phyloP scores from a whole-genome alignment of 768 basidiomycete genomes.

The Collybia sordida region DNA sequence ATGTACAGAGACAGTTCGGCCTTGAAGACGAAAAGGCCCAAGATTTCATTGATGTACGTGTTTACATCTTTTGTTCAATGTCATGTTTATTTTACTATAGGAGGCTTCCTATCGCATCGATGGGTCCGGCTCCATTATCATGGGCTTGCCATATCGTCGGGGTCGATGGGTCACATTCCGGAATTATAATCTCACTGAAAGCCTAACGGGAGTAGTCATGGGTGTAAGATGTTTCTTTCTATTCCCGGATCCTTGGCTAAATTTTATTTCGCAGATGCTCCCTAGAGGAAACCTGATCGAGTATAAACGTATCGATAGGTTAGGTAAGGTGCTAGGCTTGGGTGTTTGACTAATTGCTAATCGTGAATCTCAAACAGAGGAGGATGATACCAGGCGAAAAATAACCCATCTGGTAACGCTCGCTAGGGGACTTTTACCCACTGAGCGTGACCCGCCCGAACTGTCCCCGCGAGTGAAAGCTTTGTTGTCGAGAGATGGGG shows the following conservation, averaged over 20 bases:
- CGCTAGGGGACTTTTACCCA: slow-evolving; percentile 37
- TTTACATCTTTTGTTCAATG: neutral
- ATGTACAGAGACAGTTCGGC: slow-evolving; percentile 40
- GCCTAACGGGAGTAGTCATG: slow-evolving; percentile 34
- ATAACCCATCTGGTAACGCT: slow-evolving; percentile 41
- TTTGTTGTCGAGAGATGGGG: slow-evolving; percentile 20
- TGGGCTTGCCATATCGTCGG: slow-evolving; percentile 42
- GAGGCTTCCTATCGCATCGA: slow-evolving; percentile 40
- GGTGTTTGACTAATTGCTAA: no score
- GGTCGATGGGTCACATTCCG: slow-evolving; percentile 33
- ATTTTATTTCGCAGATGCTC: slow-evolving; percentile 32
- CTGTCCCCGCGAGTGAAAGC: slow-evolving; percentile 28
- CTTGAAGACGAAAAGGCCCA: slow-evolving; percentile 39
- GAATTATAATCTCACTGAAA: slow-evolving; percentile 44
- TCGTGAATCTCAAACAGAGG: slow-evolving; percentile 11
- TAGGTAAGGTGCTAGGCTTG: no score
- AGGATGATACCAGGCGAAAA: slow-evolving; percentile 26
- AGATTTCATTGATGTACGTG: slow-evolving; percentile 46
- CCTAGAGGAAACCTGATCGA: slow-evolving; percentile 36
- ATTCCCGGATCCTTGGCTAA: neutral
- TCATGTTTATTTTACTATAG: slow-evolving; percentile 19
- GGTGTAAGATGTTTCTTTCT: slow-evolving; percentile 19
- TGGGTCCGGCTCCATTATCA: slow-evolving; percentile 36
- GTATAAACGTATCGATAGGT: slow-evolving; percentile 17
- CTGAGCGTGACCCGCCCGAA: slow-evolving; percentile 25